These are phyloP conservation scores for Naegleria lovaniensis DNA, from an alignment of 208 protist genomes.

Conservation along the genomic window DNA sequence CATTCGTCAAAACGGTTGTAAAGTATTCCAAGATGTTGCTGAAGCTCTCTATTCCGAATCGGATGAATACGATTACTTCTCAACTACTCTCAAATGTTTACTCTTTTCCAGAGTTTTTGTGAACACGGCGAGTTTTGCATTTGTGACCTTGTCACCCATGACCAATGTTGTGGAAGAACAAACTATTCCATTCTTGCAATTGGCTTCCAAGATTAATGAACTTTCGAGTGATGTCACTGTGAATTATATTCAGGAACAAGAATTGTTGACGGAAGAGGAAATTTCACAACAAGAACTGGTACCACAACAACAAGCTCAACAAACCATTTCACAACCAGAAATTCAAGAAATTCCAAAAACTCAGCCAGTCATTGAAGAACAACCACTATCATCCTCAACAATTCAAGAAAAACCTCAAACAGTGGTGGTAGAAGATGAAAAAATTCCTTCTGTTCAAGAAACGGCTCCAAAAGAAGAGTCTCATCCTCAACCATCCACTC, in stretches of 20 bases:
- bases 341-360: too few relatives aligned
- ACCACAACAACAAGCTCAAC: background rate
- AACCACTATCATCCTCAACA: too few relatives aligned
- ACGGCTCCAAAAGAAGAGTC: too few relatives aligned
- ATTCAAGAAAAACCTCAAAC: too few relatives aligned
- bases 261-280: background rate
- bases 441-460: background rate
- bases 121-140: background rate
- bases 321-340: too few relatives aligned
- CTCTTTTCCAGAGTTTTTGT: background rate
- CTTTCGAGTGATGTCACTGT: background rate
- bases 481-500: too few relatives aligned
- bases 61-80: background rate
- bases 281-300: background rate
- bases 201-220: background rate
- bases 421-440: background rate
- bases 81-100: background rate
- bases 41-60: background rate
- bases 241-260: background rate
- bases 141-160: background rate
- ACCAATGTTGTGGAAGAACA: background rate
- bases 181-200: background rate
- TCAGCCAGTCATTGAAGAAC: too few relatives aligned
- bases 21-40: background rate
- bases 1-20: background rate